Base-by-base conservation (phyloP, 371 early-diverging fungal genomes). In the Lichtheimia ornata region DNA sequence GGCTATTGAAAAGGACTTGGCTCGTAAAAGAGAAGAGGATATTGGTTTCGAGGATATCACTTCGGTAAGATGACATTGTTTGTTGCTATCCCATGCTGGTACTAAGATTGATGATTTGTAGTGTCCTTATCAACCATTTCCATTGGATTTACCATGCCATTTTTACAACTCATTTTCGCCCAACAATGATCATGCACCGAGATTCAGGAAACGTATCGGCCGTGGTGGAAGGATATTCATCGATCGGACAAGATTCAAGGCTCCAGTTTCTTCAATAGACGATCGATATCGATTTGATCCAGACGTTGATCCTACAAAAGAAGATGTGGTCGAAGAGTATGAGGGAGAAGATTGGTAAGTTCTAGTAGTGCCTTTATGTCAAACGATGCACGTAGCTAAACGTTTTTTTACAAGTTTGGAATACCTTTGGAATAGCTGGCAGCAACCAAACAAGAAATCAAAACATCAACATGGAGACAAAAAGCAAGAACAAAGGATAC, bases 221-320 rank as follows among this genome's bases (percentile, higher is more conserved):
- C 80, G 86, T 52, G 82, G 82, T 51, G 86, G 88, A 14, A 80
- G 86, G 56, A 64, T 84, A 0, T 78, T 81, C 27, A 73, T 84
- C 42, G 87, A 87, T 63, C 83, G 87, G 28, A 58, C 63, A 5
- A 67, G 72, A 0, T 65, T 41, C 18, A 13, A 17, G 14, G 27
- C 18, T 43, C 47, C 47, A 18, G 6, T 22, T 22, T 22, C 27
- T 11, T 44, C 24, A 35, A 40, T 28, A 28, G 52, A 42, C n/a
- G 56, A 69, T 14, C 54, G 63, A 65, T 76, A 75, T 63, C 63
- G 67, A 65, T 64, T 82, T 57, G 86, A 86, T 52, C 72, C 81
- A 18, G 84, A 86, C 58, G 59, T 71, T n/a, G 82, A 73, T 62
- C 82, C 82, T 50, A 44, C 54, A 52, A 61, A 65, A 35, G 59